Evolutionary conservation across 2,329 filamentous ascomycete species (phyloP), one percentile per base, ranked within the genome.

Genomic region (Ilyonectria destructans): DNA sequence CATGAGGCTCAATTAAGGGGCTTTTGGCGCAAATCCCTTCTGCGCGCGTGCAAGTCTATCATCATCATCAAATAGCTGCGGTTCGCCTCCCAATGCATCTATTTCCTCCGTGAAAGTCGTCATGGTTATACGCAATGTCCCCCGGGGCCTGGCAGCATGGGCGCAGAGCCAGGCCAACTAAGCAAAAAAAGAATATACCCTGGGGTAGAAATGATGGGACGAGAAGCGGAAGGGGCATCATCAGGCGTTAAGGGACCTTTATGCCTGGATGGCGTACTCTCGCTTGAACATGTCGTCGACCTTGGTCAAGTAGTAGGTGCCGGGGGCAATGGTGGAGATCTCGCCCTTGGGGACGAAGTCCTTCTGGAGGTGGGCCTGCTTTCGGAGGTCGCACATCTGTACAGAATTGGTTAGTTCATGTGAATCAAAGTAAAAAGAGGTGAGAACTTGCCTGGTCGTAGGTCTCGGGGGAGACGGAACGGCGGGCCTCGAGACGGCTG

Each of bases 231-330:
- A 74, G 57, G 48, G 43, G 67, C 58, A 59, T 69, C 59, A 59
- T 69, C 59, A 68, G 45, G 57, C 66, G 57, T 13, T 35, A 51
- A 21, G 13, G 52, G 48, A 29, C 57, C 6, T 74, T 79, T 89
- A 95, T 81, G 88, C 91, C 88, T 95, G 93, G 84, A 95, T 80
- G 64, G 87, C 84, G 83, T 96, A 96, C 80, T 89, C 88, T 77
- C 93, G 90, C 85, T 92, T 91, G 91, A 93, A 96, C 92, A 94
- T 94, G 76, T 94, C 92, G 78, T 96, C 93, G 55, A 96, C 88
- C 80, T 91, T 90, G 78, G 89, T 90, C 67, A 96, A 87, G 85
- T 95, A 96, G 86, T 96, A 96, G 23, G 90, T 90, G 67, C 90
- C 91, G 67, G 88, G 83, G 68, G 80, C 79, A 65, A 96, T 88